Base-by-base conservation (phyloP, 345 rosid species). In the Bruguiera sexangula region DNA sequence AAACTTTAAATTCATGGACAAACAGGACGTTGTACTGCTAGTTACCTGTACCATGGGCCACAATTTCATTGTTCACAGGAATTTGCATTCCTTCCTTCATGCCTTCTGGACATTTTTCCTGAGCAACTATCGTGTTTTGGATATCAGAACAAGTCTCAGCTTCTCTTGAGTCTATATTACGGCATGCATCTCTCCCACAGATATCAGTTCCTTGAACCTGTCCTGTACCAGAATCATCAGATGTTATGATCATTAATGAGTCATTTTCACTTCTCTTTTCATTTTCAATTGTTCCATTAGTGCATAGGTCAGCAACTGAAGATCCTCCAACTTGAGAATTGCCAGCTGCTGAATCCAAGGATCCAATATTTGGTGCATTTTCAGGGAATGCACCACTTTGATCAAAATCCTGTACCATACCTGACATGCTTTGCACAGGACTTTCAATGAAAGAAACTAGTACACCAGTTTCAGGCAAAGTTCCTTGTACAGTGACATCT, bases 31-130 rank as follows among this genome's bases (percentile, higher is more conserved):
- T 56, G 67, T 8, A 52, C 13, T 34, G 60, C 39, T 68, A 37
- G 67, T 77, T 79, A 85, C 90, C 87, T 69, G 65, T 67, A 73
- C 67, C 16, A 68, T 37, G 51, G 66, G 75, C 78, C 62, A 74
- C 70, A 5, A 24, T 55, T 70, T 80, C 81, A 71, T 26, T 60
- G 15, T 68, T 77, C 68, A 19, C 39, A 22, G 63, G 80, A 55
- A 58, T 66, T 72, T 80, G 78, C 60, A 50, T 54, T 46, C 59
- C 20, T 27, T 43, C 62, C 34, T 62, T 46, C 10, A 20, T 43
- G 29, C 34, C 65, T 65, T 62, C 68, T 6, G 36, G 24, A 46
- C 54, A 30, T 29, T 62, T 62, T 24, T 8, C 64, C 22, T 48
- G 56, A 18, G 58, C 34, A 50, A 0, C 48, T 53, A 36, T 51